phyloP scores from a whole-genome alignment of 2,329 filamentous ascomycete genomes.

The Aspergillus intermedius region DNA sequence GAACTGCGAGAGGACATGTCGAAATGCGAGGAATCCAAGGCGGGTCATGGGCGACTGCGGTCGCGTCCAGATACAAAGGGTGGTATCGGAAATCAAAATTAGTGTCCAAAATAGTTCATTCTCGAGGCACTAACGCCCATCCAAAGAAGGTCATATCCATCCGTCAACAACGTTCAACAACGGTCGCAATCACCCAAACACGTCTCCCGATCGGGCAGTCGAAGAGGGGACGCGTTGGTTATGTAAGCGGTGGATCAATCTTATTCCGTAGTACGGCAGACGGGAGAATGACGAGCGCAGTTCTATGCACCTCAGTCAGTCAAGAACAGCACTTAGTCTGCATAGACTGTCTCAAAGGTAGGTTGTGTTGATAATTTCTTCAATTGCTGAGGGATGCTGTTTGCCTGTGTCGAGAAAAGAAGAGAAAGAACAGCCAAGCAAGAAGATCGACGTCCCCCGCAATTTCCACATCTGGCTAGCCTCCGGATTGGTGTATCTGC shows the following conservation, averaged over 20 bases:
- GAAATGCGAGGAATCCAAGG: constrained; percentile 3
- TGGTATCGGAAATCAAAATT: no score
- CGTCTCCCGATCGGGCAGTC: constrained; percentile 30
- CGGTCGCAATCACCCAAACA: constrained; percentile 22
- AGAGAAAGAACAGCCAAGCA: background rate
- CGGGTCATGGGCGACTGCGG: constrained; percentile 14
- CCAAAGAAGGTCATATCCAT: background rate
- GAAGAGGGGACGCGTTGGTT: constrained; percentile 8
- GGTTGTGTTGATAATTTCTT: no score
- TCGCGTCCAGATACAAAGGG: background rate
- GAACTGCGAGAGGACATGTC: constrained; percentile 30
- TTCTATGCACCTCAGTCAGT: background rate
- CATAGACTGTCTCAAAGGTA: background rate
- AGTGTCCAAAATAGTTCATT: no score
- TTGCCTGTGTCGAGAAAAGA: background rate
- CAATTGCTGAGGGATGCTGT: no score
- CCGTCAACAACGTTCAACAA: background rate
- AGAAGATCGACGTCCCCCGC: constrained; percentile 10
- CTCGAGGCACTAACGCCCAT: no score
- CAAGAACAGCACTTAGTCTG: background rate
- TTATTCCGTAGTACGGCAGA: constrained; percentile 5
- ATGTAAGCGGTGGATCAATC: constrained; percentile 6
- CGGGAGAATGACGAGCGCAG: constrained; percentile 3
- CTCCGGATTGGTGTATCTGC: background rate
- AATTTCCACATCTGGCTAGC: constrained; percentile 2